These are phyloP conservation scores for Chaetomiaceae sp. DNA, from an alignment of 2,329 filamentous ascomycete species.

Conservation along the genomic window DNA sequence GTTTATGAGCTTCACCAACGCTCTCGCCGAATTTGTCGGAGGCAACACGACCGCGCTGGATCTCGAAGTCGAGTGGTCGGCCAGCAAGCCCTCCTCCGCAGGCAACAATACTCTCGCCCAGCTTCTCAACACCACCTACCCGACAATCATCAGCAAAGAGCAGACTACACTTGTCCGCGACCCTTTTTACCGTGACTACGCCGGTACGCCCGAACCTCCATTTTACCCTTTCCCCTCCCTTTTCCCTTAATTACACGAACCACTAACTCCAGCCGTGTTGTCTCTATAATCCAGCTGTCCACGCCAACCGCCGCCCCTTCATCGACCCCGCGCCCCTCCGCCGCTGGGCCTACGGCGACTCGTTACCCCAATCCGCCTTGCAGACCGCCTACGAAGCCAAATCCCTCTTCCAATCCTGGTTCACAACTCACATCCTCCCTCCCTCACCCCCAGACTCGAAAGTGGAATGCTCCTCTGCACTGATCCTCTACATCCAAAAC, in stretches of 20 bases:
- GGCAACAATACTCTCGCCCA: conserved; percentile 19
- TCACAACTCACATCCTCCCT: conserved; percentile 42
- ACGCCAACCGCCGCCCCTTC: conserved; percentile 35
- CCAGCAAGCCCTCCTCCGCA: conserved; percentile 23
- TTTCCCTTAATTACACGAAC: background rate
- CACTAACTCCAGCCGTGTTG: background rate
- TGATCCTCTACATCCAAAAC: conserved; percentile 45
- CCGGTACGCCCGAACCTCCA: conserved; percentile 25
- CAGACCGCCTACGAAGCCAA: conserved; percentile 45
- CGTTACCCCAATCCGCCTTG: conserved; percentile 23
- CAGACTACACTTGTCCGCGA: conserved; percentile 35
- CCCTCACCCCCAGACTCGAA: conserved; percentile 28
- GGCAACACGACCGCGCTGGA: conserved; percentile 22
- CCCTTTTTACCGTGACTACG: conserved; percentile 39
- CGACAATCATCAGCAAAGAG: conserved; percentile 36
- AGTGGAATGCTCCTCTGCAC: conserved; percentile 43
- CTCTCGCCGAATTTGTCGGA: conserved; percentile 29
- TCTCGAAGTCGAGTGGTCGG: conserved; percentile 28
- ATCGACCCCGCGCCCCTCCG: conserved; percentile 35
- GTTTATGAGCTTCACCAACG: conserved; percentile 28
- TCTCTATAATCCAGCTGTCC: conserved; percentile 24
- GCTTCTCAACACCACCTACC: conserved; percentile 34
- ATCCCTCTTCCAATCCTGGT: conserved; percentile 44
- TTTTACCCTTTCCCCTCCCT: background rate
- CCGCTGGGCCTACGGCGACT: conserved; percentile 36